A percentile compares a stretch with the other conserved stretches of the same genome.
These are phyloP conservation scores for Xylariaceae sp. DNA, from an alignment of 2,329 filamentous ascomycete species.

Conservation along the genomic window DNA sequence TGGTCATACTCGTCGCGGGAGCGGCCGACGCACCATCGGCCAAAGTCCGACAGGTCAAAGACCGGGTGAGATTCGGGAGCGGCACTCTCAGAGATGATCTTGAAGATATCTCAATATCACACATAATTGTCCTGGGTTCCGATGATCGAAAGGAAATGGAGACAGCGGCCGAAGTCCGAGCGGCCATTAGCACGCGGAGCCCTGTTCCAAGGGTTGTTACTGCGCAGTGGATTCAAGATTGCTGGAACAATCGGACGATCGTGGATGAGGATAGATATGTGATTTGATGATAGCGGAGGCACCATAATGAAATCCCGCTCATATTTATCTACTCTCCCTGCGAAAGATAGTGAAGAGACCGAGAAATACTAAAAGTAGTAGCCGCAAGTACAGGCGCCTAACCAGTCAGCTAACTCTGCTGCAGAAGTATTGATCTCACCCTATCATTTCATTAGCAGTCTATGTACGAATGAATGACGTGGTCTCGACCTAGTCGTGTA, in stretches of 20 bases:
- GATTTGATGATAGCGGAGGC: too few relatives aligned
- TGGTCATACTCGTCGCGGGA: constrained; percentile 40
- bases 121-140: constrained; percentile 62
- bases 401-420: too few relatives aligned
- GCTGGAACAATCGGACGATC: constrained; percentile 75
- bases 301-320: too few relatives aligned
- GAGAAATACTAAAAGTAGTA: too few relatives aligned
- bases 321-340: background rate
- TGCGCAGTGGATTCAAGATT: constrained; percentile 71
- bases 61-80: constrained; percentile 66
- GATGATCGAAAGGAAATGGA: constrained; percentile 37
- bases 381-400: too few relatives aligned
- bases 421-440: too few relatives aligned
- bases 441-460: too few relatives aligned
- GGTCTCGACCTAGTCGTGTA: too few relatives aligned
- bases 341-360: too few relatives aligned
- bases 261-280: constrained; percentile 72
- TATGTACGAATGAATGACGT: too few relatives aligned
- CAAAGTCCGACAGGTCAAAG: constrained; percentile 46
- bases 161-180: constrained; percentile 44
- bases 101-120: constrained; percentile 60
- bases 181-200: constrained; percentile 42
- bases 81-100: constrained; percentile 55
- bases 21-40: constrained; percentile 32
- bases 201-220: constrained; percentile 68